Base-by-base conservation (phyloP, 192 early-diverging fungal species). In the Coemansia sp. region DNA sequence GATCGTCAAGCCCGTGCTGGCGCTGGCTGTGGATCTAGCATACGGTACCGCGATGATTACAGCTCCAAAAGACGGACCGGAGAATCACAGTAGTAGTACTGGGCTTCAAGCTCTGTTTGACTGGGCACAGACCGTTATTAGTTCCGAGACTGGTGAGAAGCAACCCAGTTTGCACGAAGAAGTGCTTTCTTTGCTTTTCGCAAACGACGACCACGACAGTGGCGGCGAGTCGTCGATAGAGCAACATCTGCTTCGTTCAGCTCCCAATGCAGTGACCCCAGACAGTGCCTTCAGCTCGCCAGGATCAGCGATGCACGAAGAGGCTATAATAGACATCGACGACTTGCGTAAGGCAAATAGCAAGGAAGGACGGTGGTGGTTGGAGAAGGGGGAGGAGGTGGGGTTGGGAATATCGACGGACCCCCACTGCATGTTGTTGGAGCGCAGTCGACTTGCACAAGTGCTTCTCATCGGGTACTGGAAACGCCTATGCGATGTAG, bases 391-490 rank as follows among this genome's bases (percentile, higher is more conserved):
- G 62, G 33, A 59, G 30, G 3, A 30, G 30, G 3, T 10, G 5
- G 59, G 53, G 7, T 16, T 51, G n/a, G 55, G 56, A 4, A 33
- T 55, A 39, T 59, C 65, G 15, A 59, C 7, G 20, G 46, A 49
- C 16, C 11, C 33, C 30, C 30, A 30, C 30, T 30, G 53, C 11
- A n/a, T 30, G 30, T 30, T 30, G 35, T 1, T 35, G n/a, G 49
- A 51, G 18, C 23, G 52, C 41, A 52, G 23, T 9, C 2, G 20
- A 4, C 6, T 60, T 15, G 51, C 24, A 15, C 70, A 64, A 8
- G 34, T 36, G 2, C 62, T 61, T 1, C 58, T 81, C 30, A 55
- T 81, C 2, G 15, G 60, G 1, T 70, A 81, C 46, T 81, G 78
- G 78, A 61, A 62, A 24, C 70, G 70, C 20, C 43, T 44, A 0